A percentile compares a stretch with the other conserved stretches of the same genome.
These are phyloP conservation scores for Verticillium zaregamsianum DNA, from an alignment of 2,329 filamentous ascomycete species.

Conservation along the genomic window DNA sequence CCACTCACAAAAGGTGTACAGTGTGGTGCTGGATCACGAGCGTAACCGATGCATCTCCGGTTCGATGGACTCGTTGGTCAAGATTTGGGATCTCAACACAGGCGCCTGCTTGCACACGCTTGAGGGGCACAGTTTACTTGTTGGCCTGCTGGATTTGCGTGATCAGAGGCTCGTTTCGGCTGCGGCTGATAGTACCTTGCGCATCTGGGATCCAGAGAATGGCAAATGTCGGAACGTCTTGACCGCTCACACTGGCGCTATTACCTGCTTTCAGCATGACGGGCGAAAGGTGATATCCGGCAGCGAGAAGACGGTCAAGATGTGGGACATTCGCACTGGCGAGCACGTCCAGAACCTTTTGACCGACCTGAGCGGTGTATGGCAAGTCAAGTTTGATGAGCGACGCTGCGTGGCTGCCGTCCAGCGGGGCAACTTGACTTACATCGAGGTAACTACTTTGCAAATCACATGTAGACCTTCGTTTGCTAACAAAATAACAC, in stretches of 20 bases:
- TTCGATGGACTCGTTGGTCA: slow-evolving; percentile 97
- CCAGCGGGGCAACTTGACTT: slow-evolving; percentile 86
- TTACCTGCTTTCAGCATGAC: slow-evolving; percentile 98
- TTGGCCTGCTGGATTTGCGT: slow-evolving; percentile 84
- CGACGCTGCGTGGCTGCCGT: slow-evolving; percentile 93
- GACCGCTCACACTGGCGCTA: slow-evolving; percentile 91
- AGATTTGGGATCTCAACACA: slow-evolving; percentile 92
- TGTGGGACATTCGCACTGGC: slow-evolving; percentile 94
- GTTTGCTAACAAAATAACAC: slow-evolving; percentile 25
- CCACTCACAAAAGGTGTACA: slow-evolving; percentile 92
- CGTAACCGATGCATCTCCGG: slow-evolving; percentile 96
- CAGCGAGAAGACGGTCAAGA: slow-evolving; percentile 92
- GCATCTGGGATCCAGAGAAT: slow-evolving; percentile 94
- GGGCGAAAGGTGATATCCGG: slow-evolving; percentile 95
- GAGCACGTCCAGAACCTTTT: slow-evolving; percentile 90
- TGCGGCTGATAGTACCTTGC: slow-evolving; percentile 88
- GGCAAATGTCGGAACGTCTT: slow-evolving; percentile 87
- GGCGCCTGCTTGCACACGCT: slow-evolving; percentile 83
- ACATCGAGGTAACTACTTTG: slow-evolving; percentile 74
- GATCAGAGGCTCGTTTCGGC: slow-evolving; percentile 90
- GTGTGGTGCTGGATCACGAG: slow-evolving; percentile 86
- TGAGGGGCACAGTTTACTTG: slow-evolving; percentile 87
- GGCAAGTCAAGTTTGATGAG: slow-evolving; percentile 98
- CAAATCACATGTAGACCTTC: neutral
- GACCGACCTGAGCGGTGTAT: slow-evolving; percentile 92